phyloP scores from a whole-genome alignment of 768 basidiomycete genomes.

The Mycena pura region DNA sequence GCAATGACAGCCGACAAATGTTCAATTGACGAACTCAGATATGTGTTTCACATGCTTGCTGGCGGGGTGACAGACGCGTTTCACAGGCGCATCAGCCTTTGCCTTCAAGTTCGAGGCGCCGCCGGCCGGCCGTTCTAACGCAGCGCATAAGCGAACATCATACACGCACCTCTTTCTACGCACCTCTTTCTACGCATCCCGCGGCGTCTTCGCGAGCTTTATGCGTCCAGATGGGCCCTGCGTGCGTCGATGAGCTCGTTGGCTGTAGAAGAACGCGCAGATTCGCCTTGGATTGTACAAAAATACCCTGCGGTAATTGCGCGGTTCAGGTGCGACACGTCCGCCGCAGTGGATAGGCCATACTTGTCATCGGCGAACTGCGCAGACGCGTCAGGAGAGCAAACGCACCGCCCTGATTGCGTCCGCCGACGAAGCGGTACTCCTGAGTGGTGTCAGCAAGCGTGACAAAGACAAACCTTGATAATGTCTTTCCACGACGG shows the following conservation, averaged over 20 bases:
- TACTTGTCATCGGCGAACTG: slow-evolving; percentile 88
- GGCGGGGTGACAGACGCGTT: no score
- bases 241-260: no score
- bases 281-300: slow-evolving; percentile 41
- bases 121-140: no score
- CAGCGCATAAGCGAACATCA: neutral
- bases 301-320: slow-evolving; percentile 68
- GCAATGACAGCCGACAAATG: no score
- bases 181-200: slow-evolving; percentile 14
- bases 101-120: no score
- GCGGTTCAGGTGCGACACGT: slow-evolving; percentile 73
- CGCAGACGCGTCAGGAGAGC: slow-evolving; percentile 25
- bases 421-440: slow-evolving; percentile 76
- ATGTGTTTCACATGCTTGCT: no score
- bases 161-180: neutral
- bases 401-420: slow-evolving; percentile 80
- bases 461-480: slow-evolving; percentile 37
- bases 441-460: no score
- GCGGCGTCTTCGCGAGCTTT: slow-evolving; percentile 60
- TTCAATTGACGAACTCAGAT: no score
- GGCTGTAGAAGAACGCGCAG: neutral
- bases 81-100: no score
- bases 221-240: slow-evolving; percentile 64
- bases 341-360: slow-evolving; percentile 70
- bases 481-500: slow-evolving; percentile 66